Conservation (phyloP, 2,329 filamentous ascomycete species). For the Fusarium verticillioides region DNA sequence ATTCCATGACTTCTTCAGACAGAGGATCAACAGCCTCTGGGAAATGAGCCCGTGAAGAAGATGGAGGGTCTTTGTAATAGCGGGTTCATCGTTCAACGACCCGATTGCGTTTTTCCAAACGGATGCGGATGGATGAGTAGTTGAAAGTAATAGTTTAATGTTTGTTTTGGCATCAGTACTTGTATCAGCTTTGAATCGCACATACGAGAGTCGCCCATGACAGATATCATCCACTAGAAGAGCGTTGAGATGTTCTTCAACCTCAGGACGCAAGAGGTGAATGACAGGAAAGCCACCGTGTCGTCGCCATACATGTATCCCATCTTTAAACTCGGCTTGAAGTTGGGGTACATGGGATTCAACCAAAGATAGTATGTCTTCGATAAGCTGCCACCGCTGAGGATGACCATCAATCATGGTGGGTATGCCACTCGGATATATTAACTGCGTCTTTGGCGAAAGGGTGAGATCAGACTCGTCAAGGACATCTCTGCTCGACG, state of each 20-base stretch:
- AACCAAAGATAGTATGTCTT: constrained; percentile 56
- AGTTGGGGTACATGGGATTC: constrained; percentile 54
- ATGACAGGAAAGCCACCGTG: constrained; percentile 63
- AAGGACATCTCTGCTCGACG: constrained; percentile 66
- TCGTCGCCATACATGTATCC: constrained; percentile 60
- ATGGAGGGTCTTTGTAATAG: constrained; percentile 51
- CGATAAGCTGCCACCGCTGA: constrained; percentile 59
- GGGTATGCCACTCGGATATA: constrained; percentile 65
- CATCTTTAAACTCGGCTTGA: constrained; percentile 48
- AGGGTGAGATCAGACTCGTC: constrained; percentile 72
- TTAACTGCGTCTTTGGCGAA: constrained; percentile 64
- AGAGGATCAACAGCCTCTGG: constrained; percentile 66
- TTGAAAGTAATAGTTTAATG: not conserved
- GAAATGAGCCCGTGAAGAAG: constrained; percentile 72
- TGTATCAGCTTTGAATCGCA: constrained; percentile 8
- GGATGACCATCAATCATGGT: constrained; percentile 63
- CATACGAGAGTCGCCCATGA: constrained; percentile 37
- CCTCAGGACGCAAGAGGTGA: constrained; percentile 62
- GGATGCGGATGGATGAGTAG: not conserved
- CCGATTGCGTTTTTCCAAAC: not conserved
- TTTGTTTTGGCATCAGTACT: not conserved
- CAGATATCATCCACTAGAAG: constrained; percentile 56
- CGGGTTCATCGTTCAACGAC: constrained; percentile 52
- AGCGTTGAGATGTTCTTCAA: constrained; percentile 56
- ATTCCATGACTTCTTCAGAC: constrained; percentile 72